Evolutionary conservation across 139 green algal genomes (phyloP).

Genomic region (Chlorella ohadii): DNA sequence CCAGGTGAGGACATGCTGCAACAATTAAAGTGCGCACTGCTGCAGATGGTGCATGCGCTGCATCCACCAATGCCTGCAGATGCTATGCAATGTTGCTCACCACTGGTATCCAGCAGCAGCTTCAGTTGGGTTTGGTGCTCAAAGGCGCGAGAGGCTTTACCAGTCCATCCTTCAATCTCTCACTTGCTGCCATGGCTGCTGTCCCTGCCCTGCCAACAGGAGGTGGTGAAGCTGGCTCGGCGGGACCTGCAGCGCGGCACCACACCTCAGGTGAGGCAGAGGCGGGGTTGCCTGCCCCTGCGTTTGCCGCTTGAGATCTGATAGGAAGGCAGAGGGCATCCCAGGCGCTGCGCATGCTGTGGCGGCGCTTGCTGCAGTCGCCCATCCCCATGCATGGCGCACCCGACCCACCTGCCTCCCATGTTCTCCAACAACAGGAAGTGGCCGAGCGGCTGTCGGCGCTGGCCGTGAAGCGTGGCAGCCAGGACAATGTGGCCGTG

Average conservation of each 20-base stretch:
- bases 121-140: too few species aligned
- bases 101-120: too few species aligned
- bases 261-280: neutral
- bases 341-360: too few species aligned
- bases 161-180: too few species aligned
- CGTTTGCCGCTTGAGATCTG: too few species aligned
- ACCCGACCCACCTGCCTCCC: neutral
- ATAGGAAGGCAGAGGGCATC: too few species aligned
- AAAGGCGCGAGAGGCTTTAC: too few species aligned
- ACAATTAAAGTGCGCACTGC: too few species aligned
- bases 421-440: neutral
- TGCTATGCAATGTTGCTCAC: too few species aligned
- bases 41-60: too few species aligned
- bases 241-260: constrained; percentile 45
- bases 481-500: constrained; percentile 63
- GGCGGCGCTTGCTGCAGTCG: neutral
- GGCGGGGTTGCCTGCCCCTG: neutral
- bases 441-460: constrained; percentile 51
- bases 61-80: too few species aligned
- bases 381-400: neutral
- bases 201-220: neutral
- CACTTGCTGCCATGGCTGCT: too few species aligned
- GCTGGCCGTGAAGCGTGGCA: constrained; percentile 41
- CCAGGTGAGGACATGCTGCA: neutral
- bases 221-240: constrained; percentile 50